Evolutionary conservation across 129 eudicot species (phyloP).

Genomic region (Flaveria linearis): DNA sequence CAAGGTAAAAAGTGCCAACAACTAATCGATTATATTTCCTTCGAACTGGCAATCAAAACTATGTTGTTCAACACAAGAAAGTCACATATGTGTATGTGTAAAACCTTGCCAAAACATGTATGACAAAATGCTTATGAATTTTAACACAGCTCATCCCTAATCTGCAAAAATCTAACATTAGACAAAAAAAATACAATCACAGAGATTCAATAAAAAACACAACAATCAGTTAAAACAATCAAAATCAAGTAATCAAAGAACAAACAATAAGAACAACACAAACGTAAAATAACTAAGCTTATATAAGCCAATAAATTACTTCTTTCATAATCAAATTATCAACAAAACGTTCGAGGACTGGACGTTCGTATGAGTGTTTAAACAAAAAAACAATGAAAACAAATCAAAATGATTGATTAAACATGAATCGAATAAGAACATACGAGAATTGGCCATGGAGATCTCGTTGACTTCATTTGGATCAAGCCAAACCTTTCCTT

Average conservation of each 20-base stretch:
- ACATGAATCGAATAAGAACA: slow-evolving; percentile 12
- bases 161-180: background rate
- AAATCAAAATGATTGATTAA: background rate
- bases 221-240: background rate
- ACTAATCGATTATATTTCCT: background rate
- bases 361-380: no score
- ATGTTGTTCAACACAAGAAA: background rate
- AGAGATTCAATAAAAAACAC: background rate
- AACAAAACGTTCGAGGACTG: background rate
- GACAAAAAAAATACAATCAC: background rate
- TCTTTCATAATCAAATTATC: background rate
- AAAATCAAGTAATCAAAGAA: background rate
- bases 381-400: background rate
- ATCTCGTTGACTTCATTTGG: slow-evolving; percentile 64
- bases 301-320: no score
- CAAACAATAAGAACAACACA: background rate
- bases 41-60: background rate
- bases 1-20: background rate
- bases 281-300: background rate
- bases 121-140: no score
- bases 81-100: no score
- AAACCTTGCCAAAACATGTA: no score
- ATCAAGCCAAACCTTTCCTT: slow-evolving; percentile 67
- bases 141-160: background rate
- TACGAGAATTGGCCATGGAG: slow-evolving; percentile 73